Conservation (phyloP, 768 basidiomycete species). For the Tylopilus sp. region DNA sequence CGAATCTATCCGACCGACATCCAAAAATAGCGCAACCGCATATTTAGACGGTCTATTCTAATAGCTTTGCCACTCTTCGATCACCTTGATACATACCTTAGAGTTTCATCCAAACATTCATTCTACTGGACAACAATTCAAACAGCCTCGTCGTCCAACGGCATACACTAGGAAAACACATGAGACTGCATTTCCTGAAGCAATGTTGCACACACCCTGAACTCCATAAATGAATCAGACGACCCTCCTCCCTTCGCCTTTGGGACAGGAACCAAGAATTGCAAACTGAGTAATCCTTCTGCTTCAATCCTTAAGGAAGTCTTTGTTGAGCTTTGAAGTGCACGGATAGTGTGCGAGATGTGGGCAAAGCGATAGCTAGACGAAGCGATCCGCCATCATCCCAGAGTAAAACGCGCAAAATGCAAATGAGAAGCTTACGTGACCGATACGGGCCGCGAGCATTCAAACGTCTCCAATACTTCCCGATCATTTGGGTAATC, state of each 20-base stretch:
- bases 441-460: slow-evolving; percentile 59
- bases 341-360: slow-evolving; percentile 65
- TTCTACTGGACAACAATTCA: neutral
- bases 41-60: slow-evolving; percentile 44
- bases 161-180: slow-evolving; percentile 21
- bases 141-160: slow-evolving; percentile 30
- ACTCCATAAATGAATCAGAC: slow-evolving; percentile 78
- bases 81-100: slow-evolving; percentile 14
- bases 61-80: slow-evolving; percentile 1
- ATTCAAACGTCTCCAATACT: slow-evolving; percentile 89
- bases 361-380: slow-evolving; percentile 81
- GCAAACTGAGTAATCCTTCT: slow-evolving; percentile 79
- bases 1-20: slow-evolving; percentile 1
- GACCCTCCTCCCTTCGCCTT: slow-evolving; percentile 36
- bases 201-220: slow-evolving; percentile 56
- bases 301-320: slow-evolving; percentile 85
- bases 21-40: slow-evolving; percentile 30
- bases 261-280: slow-evolving; percentile 78
- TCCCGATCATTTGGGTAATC: slow-evolving; percentile 94
- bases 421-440: slow-evolving; percentile 46
- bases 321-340: slow-evolving; percentile 80
- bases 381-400: neutral
- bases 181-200: slow-evolving; percentile 8
- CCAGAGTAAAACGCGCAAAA: neutral
- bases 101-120: slow-evolving; percentile 10